Evolutionary conservation across 352 stramenopile genomes (phyloP), one percentile per base, ranked within the genome.

Genomic region (Blastocystis sp.): DNA sequence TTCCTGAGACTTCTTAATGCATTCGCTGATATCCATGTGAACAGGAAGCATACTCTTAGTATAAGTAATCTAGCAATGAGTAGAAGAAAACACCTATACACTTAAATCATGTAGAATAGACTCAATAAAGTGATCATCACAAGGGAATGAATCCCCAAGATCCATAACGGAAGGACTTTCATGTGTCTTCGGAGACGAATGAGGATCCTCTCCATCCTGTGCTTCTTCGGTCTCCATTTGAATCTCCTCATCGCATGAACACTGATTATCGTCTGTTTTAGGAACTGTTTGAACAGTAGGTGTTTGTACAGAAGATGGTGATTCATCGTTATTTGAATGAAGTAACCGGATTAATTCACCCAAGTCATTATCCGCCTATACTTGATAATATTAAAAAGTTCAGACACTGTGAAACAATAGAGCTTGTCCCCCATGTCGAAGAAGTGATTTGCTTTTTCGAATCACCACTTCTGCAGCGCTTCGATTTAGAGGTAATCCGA

Each of bases 371-470:
- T 84, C 73, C 17, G 48, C 33, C 73, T 84, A 84, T 1, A 11
- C 3, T 15, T 24, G 17, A 84, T 27, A 13, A 27, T 22, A 56
- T 0, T 42, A 15, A 44, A 5, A n/a, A 44, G 15, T 0, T 54
- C 11, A 5, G 33, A 84, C 73, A 40, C 42, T 30, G 22, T 60
- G 64, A 13, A 89, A 69, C 30, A 89, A 42, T 76, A 73, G 30
- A 6, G 42, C 57, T 78, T 84, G 73, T 6, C 73, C 73, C n/a
- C 73, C 73, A 27, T 42, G 42, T 30, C 78, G 60, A n/a, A 89
- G 48, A 13, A 89, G 44, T 13, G 66, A 79, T 30, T 89, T 76
- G 42, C 60, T 76, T 51, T 89, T 89, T 30, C 66, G 40, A 24
- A 89, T 78, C 0, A 89, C 59, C 5, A 58, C 13, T 53, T 89